Percentiles rank a stretch among this genome's conserved stretches.
Evolutionary conservation across 2,329 filamentous ascomycete genomes (phyloP).

Genomic region (Penicillium sp.): DNA sequence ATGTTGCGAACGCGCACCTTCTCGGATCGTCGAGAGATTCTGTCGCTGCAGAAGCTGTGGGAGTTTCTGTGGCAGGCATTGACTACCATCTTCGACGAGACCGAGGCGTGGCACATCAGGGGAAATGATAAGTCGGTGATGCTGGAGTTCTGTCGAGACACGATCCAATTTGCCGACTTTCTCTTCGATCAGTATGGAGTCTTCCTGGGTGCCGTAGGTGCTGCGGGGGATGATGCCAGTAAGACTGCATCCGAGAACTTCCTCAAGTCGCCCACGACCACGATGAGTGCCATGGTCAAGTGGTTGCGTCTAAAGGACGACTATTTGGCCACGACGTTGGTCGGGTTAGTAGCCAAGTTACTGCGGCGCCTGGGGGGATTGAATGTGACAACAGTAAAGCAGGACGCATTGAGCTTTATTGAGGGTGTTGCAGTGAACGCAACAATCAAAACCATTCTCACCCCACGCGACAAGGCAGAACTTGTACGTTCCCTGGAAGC

Average conservation of each 20-base stretch:
- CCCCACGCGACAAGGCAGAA: constrained; percentile 78
- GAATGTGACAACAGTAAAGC: constrained; percentile 64
- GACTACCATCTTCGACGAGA: constrained; percentile 75
- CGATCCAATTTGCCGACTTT: constrained; percentile 87
- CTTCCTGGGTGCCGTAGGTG: constrained; percentile 67
- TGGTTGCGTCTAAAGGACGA: constrained; percentile 89
- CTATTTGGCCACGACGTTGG: constrained; percentile 78
- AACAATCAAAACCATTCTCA: constrained; percentile 73
- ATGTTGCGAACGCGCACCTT: constrained; percentile 60
- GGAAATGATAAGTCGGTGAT: constrained; percentile 71
- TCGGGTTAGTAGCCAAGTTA: constrained; percentile 80
- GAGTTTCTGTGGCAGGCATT: constrained; percentile 77
- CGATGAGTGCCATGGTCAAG: constrained; percentile 70
- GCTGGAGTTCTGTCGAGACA: constrained; percentile 90
- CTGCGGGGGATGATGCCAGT: constrained; percentile 36
- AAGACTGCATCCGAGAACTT: constrained; percentile 52
- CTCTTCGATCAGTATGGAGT: constrained; percentile 83
- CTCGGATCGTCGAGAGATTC: constrained; percentile 57
- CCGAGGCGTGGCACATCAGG: constrained; percentile 74
- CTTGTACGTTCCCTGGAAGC: constrained; percentile 63
- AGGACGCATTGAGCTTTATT: constrained; percentile 63
- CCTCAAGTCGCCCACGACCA: constrained; percentile 62
- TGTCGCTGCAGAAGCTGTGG: constrained; percentile 77
- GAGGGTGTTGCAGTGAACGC: constrained; percentile 54
- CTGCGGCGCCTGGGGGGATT: constrained; percentile 77